A percentile compares a stretch with the other conserved stretches of the same genome.
These are phyloP conservation scores for Saprolegnia diclina DNA, from an alignment of 352 stramenopile genomes.

Conservation along the genomic window DNA sequence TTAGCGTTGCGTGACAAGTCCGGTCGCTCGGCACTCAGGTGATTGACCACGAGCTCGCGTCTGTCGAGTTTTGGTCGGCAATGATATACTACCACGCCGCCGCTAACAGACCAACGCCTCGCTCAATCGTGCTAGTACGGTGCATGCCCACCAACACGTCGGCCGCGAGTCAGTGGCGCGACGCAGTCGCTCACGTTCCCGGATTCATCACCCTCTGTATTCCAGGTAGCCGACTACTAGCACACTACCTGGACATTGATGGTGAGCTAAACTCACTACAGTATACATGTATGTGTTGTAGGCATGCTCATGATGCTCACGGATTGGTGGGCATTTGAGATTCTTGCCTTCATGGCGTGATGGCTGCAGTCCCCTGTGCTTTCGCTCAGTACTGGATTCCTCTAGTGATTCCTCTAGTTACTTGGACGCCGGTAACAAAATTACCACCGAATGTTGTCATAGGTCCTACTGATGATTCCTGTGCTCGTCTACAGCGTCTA, in stretches of 20 bases:
- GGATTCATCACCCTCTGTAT: slow-evolving; percentile 40
- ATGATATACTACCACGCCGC: no score
- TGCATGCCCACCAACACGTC: background rate
- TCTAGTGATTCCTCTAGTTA: slow-evolving; percentile 61
- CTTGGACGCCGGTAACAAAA: background rate
- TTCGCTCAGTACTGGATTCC: slow-evolving; percentile 61
- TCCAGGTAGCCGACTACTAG: slow-evolving; percentile 34
- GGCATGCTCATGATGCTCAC: slow-evolving; percentile 70
- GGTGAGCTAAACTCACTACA: no score
- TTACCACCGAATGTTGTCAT: background rate
- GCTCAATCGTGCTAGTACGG: no score
- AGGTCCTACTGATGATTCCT: slow-evolving; percentile 53
- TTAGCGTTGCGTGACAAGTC: no score
- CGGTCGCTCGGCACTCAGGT: no score
- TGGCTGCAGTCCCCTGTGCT: slow-evolving; percentile 57
- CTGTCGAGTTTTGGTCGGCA: no score
- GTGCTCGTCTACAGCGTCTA: slow-evolving; percentile 58
- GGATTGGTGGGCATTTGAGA: slow-evolving; percentile 77
- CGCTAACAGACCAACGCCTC: no score
- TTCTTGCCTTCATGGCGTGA: slow-evolving; percentile 62
- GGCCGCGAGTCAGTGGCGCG: slow-evolving; percentile 3
- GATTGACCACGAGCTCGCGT: no score
- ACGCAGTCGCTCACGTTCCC: slow-evolving; percentile 17
- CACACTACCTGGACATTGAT: background rate
- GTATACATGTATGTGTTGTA: background rate